Evolutionary conservation across 345 rosid species (phyloP), one percentile per base, ranked within the genome.

Genomic region (Corchorus olitorius): DNA sequence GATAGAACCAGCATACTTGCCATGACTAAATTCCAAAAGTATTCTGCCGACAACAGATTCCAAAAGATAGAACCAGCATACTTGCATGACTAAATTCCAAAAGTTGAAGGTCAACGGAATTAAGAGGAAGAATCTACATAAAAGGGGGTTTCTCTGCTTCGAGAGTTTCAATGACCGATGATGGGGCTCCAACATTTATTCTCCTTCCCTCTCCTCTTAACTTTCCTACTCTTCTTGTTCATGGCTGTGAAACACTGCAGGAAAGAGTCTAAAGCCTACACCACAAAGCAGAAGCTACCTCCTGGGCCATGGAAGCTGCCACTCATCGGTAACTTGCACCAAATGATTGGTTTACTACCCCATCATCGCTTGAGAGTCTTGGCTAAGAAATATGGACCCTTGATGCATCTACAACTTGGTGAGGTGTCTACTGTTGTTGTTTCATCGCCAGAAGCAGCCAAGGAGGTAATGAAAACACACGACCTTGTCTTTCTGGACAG

Each of bases 291-390:
- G 33, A 65, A 10, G 17, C 70, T 39, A 8, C 77, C 65, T 37
- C 79, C 83, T 12, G 79, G 83, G 35, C 83, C 77, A 5, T 34
- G 49, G 61, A 75, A 45, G 74, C 75, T 81, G 49, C 83, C 83
- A 2, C 9, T 81, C 52, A 72, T 66, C 13, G 77, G 83, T 1
- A 76, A 80, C 74, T 48, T 80, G 83, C 80, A 76, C 61, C 80
- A 80, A 1, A 43, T 76, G 19, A 0, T 45, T 14, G 58, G 79
- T 5, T 70, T 69, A 12, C 62, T 61, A 20, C 82, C 82, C 8
- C 82, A 80, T 19, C 73, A 75, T 13, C 71, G 49, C 20, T 27
- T 75, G 35, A 63, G 67, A 46, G 39, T 11, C 54, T 53, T 80
- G 16, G 54, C 76, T 69, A 70, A 52, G 34, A 75, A 71, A 37